phyloP scores from a whole-genome alignment of 2,329 filamentous ascomycete genomes.

The Colletotrichum eleusines region DNA sequence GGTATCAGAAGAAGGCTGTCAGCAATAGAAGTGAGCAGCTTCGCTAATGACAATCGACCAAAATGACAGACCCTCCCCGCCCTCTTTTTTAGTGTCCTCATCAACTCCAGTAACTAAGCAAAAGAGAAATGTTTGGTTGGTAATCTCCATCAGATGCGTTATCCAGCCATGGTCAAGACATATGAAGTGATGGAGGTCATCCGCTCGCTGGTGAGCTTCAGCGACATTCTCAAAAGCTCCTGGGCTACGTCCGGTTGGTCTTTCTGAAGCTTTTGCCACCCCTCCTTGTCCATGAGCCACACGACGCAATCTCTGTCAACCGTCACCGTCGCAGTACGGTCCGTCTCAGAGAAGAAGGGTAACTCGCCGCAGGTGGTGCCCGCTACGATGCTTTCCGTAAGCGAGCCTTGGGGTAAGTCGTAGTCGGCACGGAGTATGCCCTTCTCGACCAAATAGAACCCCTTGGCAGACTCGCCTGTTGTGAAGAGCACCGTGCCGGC shows the following conservation, averaged over 20 bases:
- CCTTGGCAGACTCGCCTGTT: conserved; percentile 80
- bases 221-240: conserved; percentile 86
- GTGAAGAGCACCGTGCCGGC: conserved; percentile 82
- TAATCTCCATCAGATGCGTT: conserved; percentile 25
- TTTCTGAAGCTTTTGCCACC: conserved; percentile 79
- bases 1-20: not conserved
- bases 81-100: conserved; percentile 4
- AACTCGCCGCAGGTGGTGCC: conserved; percentile 96
- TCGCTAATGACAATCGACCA: conserved; percentile 1
- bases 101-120: conserved; percentile 11
- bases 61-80: not conserved
- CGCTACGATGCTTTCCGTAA: conserved; percentile 92
- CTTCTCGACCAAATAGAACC: conserved; percentile 91
- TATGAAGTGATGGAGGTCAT: conserved; percentile 78
- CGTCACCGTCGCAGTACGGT: conserved; percentile 85
- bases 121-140: not conserved
- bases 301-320: conserved; percentile 85
- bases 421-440: conserved; percentile 94
- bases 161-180: conserved; percentile 64
- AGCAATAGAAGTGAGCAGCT: not conserved
- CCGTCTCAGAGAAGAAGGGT: conserved; percentile 94
- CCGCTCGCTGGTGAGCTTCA: conserved; percentile 94
- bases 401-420: conserved; percentile 86
- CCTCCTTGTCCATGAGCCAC: conserved; percentile 81
- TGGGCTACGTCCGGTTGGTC: conserved; percentile 81